Evolutionary conservation across 2,329 filamentous ascomycete genomes (phyloP).

Genomic region (Xylariales sp.): DNA sequence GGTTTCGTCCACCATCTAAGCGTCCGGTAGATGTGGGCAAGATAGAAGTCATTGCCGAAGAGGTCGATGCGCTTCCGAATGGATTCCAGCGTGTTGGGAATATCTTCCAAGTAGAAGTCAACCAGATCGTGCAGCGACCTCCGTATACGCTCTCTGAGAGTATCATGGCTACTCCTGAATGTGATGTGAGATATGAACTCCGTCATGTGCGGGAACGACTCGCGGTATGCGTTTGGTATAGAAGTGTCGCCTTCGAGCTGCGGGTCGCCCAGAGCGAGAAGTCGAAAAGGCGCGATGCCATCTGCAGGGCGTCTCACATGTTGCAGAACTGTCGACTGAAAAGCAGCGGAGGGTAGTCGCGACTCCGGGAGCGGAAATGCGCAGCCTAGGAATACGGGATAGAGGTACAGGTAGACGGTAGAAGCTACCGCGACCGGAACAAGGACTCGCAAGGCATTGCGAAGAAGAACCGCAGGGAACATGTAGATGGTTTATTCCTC

Average conservation of each 20-base stretch:
- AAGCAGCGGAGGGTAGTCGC: constrained; percentile 23
- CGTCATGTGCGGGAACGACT: constrained; percentile 49
- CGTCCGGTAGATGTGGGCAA: constrained; percentile 85
- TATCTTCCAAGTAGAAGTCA: constrained; percentile 62
- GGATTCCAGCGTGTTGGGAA: constrained; percentile 61
- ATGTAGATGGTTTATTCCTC: no score
- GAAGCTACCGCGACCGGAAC: constrained; percentile 64
- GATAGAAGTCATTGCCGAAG: constrained; percentile 89
- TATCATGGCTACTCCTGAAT: constrained; percentile 40
- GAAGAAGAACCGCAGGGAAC: constrained; percentile 48
- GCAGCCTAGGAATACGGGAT: constrained; percentile 76
- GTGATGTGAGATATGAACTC: constrained; percentile 42
- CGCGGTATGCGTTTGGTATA: constrained; percentile 56
- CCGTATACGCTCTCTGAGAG: constrained; percentile 47
- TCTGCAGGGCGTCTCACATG: constrained; percentile 22
- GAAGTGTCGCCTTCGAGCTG: constrained; percentile 91
- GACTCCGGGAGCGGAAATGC: constrained; percentile 60
- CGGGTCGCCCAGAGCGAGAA: constrained; percentile 85
- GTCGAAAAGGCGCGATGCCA: constrained; percentile 67
- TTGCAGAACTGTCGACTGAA: constrained; percentile 32
- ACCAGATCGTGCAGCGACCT: constrained; percentile 53
- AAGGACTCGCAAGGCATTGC: constrained; percentile 51
- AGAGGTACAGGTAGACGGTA: constrained; percentile 80
- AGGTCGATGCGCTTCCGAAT: constrained; percentile 79
- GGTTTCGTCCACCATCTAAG: constrained; percentile 79